Evolutionary conservation across 1,284 basidiomycete species (phyloP), one percentile per base, ranked within the genome.

Genomic region (Fomitopsis pinicola): DNA sequence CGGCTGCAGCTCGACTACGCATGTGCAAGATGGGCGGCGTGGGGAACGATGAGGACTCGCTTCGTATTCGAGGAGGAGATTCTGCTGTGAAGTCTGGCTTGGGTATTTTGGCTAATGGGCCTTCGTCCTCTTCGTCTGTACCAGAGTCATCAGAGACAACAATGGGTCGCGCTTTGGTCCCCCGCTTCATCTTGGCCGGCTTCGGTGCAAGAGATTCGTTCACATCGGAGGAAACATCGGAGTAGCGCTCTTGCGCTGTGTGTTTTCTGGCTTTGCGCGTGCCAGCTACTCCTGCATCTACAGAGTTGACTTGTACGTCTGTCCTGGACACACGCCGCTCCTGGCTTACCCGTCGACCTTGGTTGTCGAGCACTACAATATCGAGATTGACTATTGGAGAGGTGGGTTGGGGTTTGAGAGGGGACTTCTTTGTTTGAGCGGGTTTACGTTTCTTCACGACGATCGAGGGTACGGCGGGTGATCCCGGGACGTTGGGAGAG

Each of bases 321-420:
- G 69, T 63, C 53, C 70, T 71, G 17, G 76, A 73, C 7, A 73
- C 65, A 36, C 76, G 66, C 46, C 69, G 62, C 63, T 91, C 88
- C 68, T 83, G 79, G 62, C 79, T 82, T 54, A 90, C 63, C 42
- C 76, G 81, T 58, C 74, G 77, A 10, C 88, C 89, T 45, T 76
- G 69, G 26, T 81, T 77, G 67, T 91, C 88, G 30, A 90, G 62
- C 45, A 88, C 74, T 42, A 85, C 75, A 53, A 92, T 91, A 44
- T 91, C 87, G 52, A 91, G 78, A 55, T 86, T 77, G 12, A 89
- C 77, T 22, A 81, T 75, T 1, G 83, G 80, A 5, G 79, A 76
- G 44, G 75, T 73, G 42, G 69, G 64, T 19, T 72, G 66, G 59
- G 69, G 64, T 19, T 72, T 67, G 59, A 75, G 68, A 3, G 76